phyloP scores from a whole-genome alignment of 805 yeast genomes.

The Kuraishia floccosa region DNA sequence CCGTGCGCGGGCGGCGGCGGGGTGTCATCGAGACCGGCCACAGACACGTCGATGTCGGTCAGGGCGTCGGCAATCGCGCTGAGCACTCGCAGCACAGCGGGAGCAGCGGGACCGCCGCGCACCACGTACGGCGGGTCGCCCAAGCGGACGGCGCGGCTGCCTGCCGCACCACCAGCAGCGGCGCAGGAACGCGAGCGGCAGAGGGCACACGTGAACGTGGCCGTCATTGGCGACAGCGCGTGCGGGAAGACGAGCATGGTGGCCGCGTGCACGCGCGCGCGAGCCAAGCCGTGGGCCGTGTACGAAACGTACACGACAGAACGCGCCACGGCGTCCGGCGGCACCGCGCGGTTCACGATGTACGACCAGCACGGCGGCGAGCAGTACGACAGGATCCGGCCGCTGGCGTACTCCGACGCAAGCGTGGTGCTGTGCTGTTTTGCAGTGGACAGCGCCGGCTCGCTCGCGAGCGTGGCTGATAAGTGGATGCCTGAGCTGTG shows the following conservation, averaged over 20 bases:
- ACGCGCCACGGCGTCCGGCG: conserved; percentile 32
- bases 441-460: conserved; percentile 47
- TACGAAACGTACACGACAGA: conserved; percentile 68
- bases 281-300: conserved; percentile 68
- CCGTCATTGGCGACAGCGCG: conserved; percentile 84
- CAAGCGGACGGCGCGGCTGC: no score
- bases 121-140: no score
- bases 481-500: conserved; percentile 83
- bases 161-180: no score
- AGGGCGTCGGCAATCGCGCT: no score
- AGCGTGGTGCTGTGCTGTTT: conserved; percentile 70
- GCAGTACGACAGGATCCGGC: conserved; percentile 72
- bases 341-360: conserved; percentile 54
- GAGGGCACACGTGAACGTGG: conserved; percentile 32
- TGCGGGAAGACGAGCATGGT: conserved; percentile 75
- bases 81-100: no score
- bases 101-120: no score
- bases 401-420: conserved; percentile 70
- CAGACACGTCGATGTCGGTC: no score
- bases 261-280: conserved; percentile 49
- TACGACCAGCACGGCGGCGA: conserved; percentile 94
- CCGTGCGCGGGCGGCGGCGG: no score
- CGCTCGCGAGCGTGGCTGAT: conserved; percentile 64
- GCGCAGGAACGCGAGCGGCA: no score
- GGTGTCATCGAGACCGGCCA: no score